Base-by-base conservation (phyloP, 768 basidiomycete genomes). In the Thelephora aurantiotincta region DNA sequence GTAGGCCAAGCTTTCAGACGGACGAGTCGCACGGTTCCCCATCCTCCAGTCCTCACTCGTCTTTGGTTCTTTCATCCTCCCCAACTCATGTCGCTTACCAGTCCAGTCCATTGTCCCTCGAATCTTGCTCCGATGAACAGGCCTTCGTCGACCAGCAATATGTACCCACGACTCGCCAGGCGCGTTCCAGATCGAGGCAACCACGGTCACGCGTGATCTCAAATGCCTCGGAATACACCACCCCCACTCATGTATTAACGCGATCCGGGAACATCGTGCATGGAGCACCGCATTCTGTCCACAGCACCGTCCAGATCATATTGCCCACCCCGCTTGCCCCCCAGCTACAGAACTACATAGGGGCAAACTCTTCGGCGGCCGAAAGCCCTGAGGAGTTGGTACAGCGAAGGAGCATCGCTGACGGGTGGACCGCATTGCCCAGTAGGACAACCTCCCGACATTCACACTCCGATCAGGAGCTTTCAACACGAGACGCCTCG, bases 301-400 rank as follows among this genome's bases (percentile, higher is more conserved):
- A 74, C 49, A 80, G 69, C 57, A 70, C 70, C 47, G 63, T 86
- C 46, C 75, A 84, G 54, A 77, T 87, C 46, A 63, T 88, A 13
- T 65, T 85, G 3, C 85, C 85, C 0, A 60, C 73, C 1, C 84
- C 82, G 1, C 70, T 88, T 14, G 74, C 73, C 1, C 66, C 71
- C 11, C 58, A 59, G 35, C 59, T 69, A 41, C 38, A 30, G 26
- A 30, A 30, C 9, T 9, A 30, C 26, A 4, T 30, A n/a, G 54
- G 45, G 20, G 59, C 53, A 13, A 47, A 50, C 20, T 12, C 46
- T n/a, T 46, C 33, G 16, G 7, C 13, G 9, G n/a, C 7, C 18
- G 37, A 16, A 20, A 41, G 37, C 11, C 7, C 3, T 41, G 37
- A 41, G n/a, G 37, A 20, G 6, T 41, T 20, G 16, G 37, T 20